Conservation (phyloP, 345 rosid species). For the Linum usitatissimum region DNA sequence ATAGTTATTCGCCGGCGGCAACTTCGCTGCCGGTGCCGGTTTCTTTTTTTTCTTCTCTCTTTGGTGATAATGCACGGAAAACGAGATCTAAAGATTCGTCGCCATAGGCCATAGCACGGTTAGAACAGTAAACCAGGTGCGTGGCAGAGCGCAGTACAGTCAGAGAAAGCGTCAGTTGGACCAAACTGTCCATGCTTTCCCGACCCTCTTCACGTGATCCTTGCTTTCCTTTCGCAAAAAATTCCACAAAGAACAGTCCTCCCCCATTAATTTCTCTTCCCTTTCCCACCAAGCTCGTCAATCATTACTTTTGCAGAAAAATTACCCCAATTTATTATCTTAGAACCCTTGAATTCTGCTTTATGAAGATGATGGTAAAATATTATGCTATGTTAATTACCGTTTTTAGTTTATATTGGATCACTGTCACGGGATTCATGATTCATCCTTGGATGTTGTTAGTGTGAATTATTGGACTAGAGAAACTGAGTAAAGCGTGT, state of each 20-base stretch:
- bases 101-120: background rate
- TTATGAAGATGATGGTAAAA: no score
- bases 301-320: background rate
- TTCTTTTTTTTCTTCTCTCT: background rate
- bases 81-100: constrained; percentile 21
- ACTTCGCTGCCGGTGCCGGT: no score
- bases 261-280: background rate
- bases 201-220: background rate
- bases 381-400: no score
- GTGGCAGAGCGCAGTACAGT: constrained; percentile 3
- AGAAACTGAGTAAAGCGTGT: background rate
- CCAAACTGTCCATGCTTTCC: constrained; percentile 6
- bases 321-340: no score
- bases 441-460: no score
- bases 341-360: no score
- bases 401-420: background rate
- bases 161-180: background rate
- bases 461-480: no score
- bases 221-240: no score
- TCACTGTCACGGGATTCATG: background rate
- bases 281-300: background rate
- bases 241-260: background rate
- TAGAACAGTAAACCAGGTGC: constrained; percentile 9
- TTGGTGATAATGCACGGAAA: background rate
- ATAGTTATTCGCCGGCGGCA: no score